phyloP scores from a whole-genome alignment of 2,329 filamentous ascomycete species.

The Phaeosphaeria sp. region DNA sequence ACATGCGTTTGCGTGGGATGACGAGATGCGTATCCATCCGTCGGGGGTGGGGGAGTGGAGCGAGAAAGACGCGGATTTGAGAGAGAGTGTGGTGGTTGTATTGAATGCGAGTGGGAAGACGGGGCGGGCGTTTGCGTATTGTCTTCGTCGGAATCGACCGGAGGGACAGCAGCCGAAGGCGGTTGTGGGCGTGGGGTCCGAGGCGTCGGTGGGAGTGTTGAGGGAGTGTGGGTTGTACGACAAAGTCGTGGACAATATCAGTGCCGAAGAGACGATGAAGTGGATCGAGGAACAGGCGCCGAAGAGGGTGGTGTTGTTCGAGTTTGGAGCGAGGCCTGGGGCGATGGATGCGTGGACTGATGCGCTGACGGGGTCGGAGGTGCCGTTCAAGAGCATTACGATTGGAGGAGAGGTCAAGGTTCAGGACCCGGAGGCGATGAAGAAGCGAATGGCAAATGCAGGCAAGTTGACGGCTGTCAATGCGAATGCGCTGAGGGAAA shows the following conservation, averaged over 20 bases:
- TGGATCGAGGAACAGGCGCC: conserved; percentile 2
- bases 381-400: conserved; percentile 16
- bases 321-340: conserved; percentile 31
- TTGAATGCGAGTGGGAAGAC: conserved; percentile 35
- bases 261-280: conserved; percentile 6
- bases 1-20: conserved; percentile 26
- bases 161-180: conserved; percentile 20
- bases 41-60: conserved; percentile 23
- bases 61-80: conserved; percentile 22
- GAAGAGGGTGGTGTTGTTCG: conserved; percentile 21
- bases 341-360: conserved; percentile 4
- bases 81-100: conserved; percentile 20
- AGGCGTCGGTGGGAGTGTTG: conserved; percentile 14
- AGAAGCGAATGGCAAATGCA: conserved; percentile 1
- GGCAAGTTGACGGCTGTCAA: conserved; percentile 19
- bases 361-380: conserved; percentile 1
- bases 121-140: conserved; percentile 24
- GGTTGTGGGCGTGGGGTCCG: conserved; percentile 29
- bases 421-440: conserved; percentile 10
- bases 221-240: conserved; percentile 29
- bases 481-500: conserved; percentile 27
- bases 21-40: conserved; percentile 20
- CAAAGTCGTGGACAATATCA: conserved; percentile 18
- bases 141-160: conserved; percentile 22
- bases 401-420: conserved; percentile 25